These are phyloP conservation scores for Elsinoe ampelina DNA, from an alignment of 2,329 filamentous ascomycete genomes.

Conservation along the genomic window DNA sequence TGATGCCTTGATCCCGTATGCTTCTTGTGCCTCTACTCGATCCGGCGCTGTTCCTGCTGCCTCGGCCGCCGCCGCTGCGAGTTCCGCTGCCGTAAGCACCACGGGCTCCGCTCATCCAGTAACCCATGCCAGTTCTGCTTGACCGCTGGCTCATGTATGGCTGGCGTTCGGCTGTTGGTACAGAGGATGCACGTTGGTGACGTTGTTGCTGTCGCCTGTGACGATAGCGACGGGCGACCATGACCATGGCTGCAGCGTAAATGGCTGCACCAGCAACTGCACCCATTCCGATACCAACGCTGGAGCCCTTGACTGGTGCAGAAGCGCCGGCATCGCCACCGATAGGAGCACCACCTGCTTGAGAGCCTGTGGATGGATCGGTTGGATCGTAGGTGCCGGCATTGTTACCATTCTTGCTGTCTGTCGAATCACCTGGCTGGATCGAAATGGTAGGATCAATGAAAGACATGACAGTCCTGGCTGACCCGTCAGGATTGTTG, in stretches of 20 bases:
- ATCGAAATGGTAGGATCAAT: conserved; percentile 79
- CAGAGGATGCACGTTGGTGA: conserved; percentile 68
- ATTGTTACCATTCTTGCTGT: conserved; percentile 31
- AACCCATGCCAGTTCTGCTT: conserved; percentile 33
- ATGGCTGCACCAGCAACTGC: conserved; percentile 69
- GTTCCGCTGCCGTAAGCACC: conserved; percentile 33
- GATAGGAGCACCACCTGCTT: conserved; percentile 41
- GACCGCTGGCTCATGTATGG: conserved; percentile 32
- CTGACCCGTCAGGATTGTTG: conserved; percentile 55
- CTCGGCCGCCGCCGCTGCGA: conserved; percentile 32
- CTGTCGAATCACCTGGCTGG: conserved; percentile 38
- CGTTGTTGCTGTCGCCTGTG: conserved; percentile 58
- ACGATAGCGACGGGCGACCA: conserved; percentile 83
- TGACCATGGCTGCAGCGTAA: conserved; percentile 93
- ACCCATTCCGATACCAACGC: conserved; percentile 62
- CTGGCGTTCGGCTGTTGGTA: conserved; percentile 59
- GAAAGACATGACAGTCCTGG: conserved; percentile 63
- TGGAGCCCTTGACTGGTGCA: conserved; percentile 54
- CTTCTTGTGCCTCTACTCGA: conserved; percentile 59
- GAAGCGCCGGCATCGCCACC: conserved; percentile 42
- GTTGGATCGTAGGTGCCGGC: conserved; percentile 32
- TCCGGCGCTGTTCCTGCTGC: conserved; percentile 41
- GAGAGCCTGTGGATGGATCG: conserved; percentile 24
- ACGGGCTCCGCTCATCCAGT: conserved; percentile 60
- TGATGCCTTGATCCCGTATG: conserved; percentile 64